Percentiles rank a stretch among this genome's conserved stretches.
These are phyloP conservation scores for Senna siamea DNA, from an alignment of 306 rosid genomes.

Conservation along the genomic window DNA sequence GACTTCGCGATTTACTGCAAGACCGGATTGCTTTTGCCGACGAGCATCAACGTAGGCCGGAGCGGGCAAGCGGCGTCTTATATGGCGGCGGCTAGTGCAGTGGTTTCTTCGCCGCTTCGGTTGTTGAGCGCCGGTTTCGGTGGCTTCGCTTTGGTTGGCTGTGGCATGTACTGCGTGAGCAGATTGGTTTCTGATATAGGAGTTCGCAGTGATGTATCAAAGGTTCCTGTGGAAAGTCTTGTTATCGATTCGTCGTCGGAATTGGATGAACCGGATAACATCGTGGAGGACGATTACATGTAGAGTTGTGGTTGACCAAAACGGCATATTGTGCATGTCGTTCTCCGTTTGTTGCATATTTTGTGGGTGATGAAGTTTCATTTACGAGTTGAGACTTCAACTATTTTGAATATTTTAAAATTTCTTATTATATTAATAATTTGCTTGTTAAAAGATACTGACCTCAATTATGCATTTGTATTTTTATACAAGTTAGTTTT, in stretches of 20 bases:
- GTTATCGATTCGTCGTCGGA: neutral
- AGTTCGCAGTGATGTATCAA: constrained; percentile 50
- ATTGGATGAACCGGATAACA: constrained; percentile 19
- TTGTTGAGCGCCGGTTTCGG: constrained; percentile 39
- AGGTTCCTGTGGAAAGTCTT: constrained; percentile 64
- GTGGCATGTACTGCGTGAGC: constrained; percentile 51
- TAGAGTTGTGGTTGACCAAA: neutral
- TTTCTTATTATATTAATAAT: no score
- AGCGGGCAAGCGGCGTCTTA: constrained; percentile 71
- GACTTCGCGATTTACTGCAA: constrained; percentile 89
- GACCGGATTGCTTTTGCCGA: constrained; percentile 61
- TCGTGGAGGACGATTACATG: constrained; percentile 20
- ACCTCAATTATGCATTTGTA: no score
- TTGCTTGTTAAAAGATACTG: no score
- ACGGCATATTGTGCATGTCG: neutral
- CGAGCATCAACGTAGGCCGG: constrained; percentile 48
- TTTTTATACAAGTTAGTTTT: no score
- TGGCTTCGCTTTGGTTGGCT: constrained; percentile 48
- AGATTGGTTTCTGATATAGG: constrained; percentile 62
- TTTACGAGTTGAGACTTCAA: no score
- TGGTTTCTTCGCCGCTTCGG: constrained; percentile 45
- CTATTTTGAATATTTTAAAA: no score
- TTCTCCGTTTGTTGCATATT: neutral
- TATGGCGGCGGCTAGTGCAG: constrained; percentile 51
- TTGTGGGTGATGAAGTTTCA: neutral